phyloP scores from a whole-genome alignment of 441 rosid species.

The Adansonia gregorii region DNA sequence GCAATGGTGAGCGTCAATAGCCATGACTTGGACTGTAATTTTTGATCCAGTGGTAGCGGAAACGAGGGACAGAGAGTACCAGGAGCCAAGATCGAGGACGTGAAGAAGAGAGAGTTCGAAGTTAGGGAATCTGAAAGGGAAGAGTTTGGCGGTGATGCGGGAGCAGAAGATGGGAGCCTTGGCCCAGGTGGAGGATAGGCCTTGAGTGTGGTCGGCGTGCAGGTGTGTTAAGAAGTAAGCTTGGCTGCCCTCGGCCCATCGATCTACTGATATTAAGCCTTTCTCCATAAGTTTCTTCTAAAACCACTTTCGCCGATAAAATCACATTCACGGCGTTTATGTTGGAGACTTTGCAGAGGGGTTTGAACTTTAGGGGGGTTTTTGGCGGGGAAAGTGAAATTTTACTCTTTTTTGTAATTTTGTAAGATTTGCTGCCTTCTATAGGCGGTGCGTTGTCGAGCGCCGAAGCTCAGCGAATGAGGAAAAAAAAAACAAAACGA shows the following conservation, averaged over 20 bases:
- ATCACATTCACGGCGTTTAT: too few species aligned
- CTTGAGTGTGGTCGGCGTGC: constrained; percentile 75
- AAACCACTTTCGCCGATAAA: not conserved
- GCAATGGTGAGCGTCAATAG: constrained; percentile 77
- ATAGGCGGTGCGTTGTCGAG: too few species aligned
- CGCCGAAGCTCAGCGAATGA: too few species aligned
- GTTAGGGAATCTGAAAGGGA: constrained; percentile 66
- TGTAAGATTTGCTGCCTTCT: too few species aligned
- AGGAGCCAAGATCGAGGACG: constrained; percentile 53
- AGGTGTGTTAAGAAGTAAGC: constrained; percentile 79
- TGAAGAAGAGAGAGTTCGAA: constrained; percentile 70
- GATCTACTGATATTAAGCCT: constrained; percentile 75
- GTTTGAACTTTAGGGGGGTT: not conserved
- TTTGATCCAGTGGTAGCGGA: constrained; percentile 52
- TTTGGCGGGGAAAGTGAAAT: not conserved
- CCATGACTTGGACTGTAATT: constrained; percentile 53
- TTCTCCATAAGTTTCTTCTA: constrained; percentile 51
- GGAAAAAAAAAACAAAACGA: too few species aligned
- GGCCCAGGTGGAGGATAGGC: constrained; percentile 61
- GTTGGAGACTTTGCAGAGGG: not conserved
- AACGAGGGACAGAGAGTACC: constrained; percentile 58
- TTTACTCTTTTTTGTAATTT: not conserved
- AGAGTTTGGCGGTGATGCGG: constrained; percentile 66
- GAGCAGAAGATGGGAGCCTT: constrained; percentile 79
- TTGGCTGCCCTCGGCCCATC: constrained; percentile 70